Conservation (phyloP, 2,329 filamentous ascomycete species). For the Exophiala dermatitidis region DNA sequence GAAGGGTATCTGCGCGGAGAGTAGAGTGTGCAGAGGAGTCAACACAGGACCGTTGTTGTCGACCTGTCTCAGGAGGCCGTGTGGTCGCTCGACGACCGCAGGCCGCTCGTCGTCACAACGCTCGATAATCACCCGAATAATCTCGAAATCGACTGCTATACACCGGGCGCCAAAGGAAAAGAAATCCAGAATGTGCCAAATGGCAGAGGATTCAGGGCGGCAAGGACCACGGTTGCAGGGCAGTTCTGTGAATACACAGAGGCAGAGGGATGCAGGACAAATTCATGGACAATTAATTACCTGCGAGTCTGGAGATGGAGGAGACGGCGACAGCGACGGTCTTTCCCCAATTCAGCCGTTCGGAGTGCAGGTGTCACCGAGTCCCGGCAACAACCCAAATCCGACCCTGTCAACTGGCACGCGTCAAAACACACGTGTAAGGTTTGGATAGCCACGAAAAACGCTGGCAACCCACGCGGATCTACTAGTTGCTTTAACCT, state of each 20-base stretch:
- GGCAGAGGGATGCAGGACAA: conserved; percentile 9
- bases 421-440: too few relatives aligned
- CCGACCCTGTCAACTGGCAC: too few relatives aligned
- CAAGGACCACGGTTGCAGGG: not conserved
- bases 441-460: too few relatives aligned
- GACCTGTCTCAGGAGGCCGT: conserved; percentile 3
- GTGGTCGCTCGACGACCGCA: conserved; percentile 3
- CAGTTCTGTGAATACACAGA: not conserved
- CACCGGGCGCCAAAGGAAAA: conserved; percentile 20
- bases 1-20: not conserved
- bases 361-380: not conserved
- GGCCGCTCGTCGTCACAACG: conserved; percentile 5
- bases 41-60: not conserved
- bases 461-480: too few relatives aligned
- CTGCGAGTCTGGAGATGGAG: conserved; percentile 6
- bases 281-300: not conserved
- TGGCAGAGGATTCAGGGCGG: conserved; percentile 4
- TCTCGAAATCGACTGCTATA: conserved; percentile 12
- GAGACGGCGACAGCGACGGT: not conserved
- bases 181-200: conserved; percentile 1
- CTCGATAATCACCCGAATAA: conserved; percentile 1
- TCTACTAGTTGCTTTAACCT: too few relatives aligned
- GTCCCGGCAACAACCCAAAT: not conserved
- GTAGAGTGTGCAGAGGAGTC: conserved; percentile 1
- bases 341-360: conserved; percentile 5